Conservation (phyloP, 1,284 basidiomycete species). For the Papiliotrema terrestris region DNA sequence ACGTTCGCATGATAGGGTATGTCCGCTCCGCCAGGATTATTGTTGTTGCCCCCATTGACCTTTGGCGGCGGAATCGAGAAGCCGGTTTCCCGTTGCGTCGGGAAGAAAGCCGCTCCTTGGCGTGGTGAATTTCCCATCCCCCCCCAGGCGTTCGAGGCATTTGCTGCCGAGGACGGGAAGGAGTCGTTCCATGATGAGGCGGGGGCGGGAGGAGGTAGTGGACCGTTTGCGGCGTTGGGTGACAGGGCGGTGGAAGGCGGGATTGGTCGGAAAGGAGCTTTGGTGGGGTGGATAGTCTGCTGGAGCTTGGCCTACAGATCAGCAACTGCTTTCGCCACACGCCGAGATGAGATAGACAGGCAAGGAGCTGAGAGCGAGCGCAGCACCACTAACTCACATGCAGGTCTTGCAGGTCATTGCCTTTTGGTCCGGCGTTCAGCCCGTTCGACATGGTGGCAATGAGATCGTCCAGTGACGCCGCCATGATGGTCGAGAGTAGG, state of each 20-base stretch:
- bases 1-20: slow-evolving; percentile 29
- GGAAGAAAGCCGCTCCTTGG: slow-evolving; percentile 11
- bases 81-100: slow-evolving; percentile 23
- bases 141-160: slow-evolving; percentile 3
- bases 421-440: slow-evolving; percentile 41
- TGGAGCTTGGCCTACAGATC: slow-evolving; percentile 28
- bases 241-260: slow-evolving; percentile 16
- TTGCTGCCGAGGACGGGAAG: slow-evolving; percentile 6
- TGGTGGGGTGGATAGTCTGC: slow-evolving; percentile 23
- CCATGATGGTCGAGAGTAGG: slow-evolving; percentile 2
- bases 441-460: slow-evolving; percentile 41
- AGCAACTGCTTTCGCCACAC: background rate
- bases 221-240: slow-evolving; percentile 13
- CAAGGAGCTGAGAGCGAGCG: background rate
- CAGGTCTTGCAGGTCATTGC: slow-evolving; percentile 39
- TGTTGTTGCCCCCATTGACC: background rate
- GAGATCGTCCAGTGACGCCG: slow-evolving; percentile 47
- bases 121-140: slow-evolving; percentile 24
- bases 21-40: background rate
- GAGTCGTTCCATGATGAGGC: slow-evolving; percentile 41
- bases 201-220: slow-evolving; percentile 41
- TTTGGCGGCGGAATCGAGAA: slow-evolving; percentile 13
- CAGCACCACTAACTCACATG: slow-evolving; percentile 33
- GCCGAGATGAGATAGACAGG: background rate
- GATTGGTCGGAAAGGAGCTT: slow-evolving; percentile 30